Conservation (phyloP, 306 rosid species). For the Phaseolus lunatus region DNA sequence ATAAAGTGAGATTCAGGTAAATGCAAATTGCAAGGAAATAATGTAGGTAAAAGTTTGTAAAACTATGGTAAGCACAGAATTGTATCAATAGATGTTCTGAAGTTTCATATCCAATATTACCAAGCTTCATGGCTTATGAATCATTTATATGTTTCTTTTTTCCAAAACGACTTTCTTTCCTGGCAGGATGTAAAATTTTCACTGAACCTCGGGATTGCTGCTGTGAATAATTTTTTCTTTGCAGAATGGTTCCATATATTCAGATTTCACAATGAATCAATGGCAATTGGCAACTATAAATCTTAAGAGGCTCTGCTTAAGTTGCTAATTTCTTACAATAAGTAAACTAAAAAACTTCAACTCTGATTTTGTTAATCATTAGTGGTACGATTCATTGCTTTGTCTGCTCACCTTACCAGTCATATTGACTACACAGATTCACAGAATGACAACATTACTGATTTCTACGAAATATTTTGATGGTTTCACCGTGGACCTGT, state of each 20-base stretch:
- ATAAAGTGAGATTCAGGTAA: constrained; percentile 25
- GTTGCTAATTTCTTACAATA: constrained; percentile 27
- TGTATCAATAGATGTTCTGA: not conserved
- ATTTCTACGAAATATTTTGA: constrained; percentile 23
- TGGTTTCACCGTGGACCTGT: not conserved
- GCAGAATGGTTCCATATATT: constrained; percentile 13
- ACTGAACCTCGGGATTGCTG: constrained; percentile 9
- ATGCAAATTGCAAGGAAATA: constrained; percentile 23
- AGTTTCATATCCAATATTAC: constrained; percentile 29
- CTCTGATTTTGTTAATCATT: constrained; percentile 16
- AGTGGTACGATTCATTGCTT: constrained; percentile 29
- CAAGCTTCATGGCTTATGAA: constrained; percentile 17
- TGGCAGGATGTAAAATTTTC: constrained; percentile 17
- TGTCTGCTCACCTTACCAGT: constrained; percentile 31
- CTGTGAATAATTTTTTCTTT: not conserved
- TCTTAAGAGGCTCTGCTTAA: not conserved
- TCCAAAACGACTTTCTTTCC: not conserved
- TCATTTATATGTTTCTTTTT: not conserved
- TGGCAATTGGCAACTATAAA: not conserved
- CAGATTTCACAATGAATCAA: constrained; percentile 21
- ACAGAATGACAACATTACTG: constrained; percentile 1
- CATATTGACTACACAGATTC: constrained; percentile 23
- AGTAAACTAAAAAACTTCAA: not conserved
- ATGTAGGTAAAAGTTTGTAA: constrained; percentile 21
- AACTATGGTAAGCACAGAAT: constrained; percentile 14